Conservation (phyloP, 331 rosid species). For the Saraca asoca region DNA sequence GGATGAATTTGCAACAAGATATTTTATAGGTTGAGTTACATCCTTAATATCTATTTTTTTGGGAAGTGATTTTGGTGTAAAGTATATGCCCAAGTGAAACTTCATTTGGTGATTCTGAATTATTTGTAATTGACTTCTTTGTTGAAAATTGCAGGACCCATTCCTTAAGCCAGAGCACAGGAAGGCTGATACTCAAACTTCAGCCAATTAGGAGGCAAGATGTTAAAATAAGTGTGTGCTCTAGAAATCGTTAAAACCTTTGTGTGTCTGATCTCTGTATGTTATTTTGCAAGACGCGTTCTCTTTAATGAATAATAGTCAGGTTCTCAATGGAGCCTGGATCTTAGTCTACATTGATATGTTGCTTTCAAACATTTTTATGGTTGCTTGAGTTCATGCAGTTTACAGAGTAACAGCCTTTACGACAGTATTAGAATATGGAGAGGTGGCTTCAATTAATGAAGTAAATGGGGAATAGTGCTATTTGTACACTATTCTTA, state of each 20-base stretch:
- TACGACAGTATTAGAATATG: not conserved
- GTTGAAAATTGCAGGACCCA: constrained; percentile 57
- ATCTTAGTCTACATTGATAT: constrained; percentile 21
- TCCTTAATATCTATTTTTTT: not conserved
- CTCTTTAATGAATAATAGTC: constrained; percentile 42
- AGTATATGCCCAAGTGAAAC: not conserved
- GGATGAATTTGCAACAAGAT: too few species aligned
- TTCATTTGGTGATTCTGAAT: not conserved
- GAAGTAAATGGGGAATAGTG: too few species aligned
- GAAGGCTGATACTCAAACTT: constrained; percentile 43
- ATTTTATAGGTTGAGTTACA: not conserved
- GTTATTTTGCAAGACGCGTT: constrained; percentile 33
- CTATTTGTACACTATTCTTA: too few species aligned
- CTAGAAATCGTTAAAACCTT: constrained; percentile 27
- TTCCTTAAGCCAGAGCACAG: constrained; percentile 45
- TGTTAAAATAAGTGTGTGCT: constrained; percentile 32
- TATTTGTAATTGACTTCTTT: not conserved
- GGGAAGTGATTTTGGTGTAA: not conserved
- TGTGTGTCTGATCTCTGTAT: constrained; percentile 17
- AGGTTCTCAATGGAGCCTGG: constrained; percentile 33
- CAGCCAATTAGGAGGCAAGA: constrained; percentile 53
- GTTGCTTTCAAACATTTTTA: constrained; percentile 12
- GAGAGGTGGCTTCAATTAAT: constrained; percentile 6
- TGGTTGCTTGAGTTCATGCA: constrained; percentile 25
- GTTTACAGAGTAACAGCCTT: not conserved